A percentile compares a stretch with the other conserved stretches of the same genome.
These are phyloP conservation scores for Collybia sordida DNA, from an alignment of 768 basidiomycete genomes.

Conservation along the genomic window DNA sequence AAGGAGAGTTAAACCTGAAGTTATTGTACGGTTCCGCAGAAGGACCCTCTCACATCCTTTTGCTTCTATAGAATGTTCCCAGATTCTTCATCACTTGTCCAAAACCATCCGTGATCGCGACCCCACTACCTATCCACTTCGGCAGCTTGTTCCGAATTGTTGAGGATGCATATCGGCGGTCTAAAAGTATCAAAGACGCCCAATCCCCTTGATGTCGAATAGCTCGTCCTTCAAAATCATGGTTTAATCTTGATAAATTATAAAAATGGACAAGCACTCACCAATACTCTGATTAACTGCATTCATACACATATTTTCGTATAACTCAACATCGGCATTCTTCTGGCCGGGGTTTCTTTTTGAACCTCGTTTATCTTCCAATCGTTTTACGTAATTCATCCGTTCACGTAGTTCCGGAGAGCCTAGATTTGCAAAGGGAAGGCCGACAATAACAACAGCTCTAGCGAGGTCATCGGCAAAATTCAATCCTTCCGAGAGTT, in stretches of 20 bases:
- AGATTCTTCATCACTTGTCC: slow-evolving; percentile 70
- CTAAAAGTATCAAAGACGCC: slow-evolving; percentile 87
- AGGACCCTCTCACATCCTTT: slow-evolving; percentile 31
- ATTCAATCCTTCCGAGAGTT: slow-evolving; percentile 90
- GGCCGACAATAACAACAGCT: slow-evolving; percentile 82
- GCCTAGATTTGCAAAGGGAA: slow-evolving; percentile 92
- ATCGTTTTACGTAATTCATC: slow-evolving; percentile 79
- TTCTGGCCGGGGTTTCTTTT: slow-evolving; percentile 37
- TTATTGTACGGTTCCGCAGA: no score
- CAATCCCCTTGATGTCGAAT: slow-evolving; percentile 92
- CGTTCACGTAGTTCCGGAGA: slow-evolving; percentile 90
- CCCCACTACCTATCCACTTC: slow-evolving; percentile 76
- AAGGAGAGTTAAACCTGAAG: no score
- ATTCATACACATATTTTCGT: slow-evolving; percentile 90
- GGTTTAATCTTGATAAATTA: not conserved
- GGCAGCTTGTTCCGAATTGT: slow-evolving; percentile 83
- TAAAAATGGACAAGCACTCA: slow-evolving; percentile 31
- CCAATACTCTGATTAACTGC: slow-evolving; percentile 98
- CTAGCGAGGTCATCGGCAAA: slow-evolving; percentile 82
- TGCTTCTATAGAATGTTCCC: slow-evolving; percentile 66
- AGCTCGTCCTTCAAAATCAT: slow-evolving; percentile 66
- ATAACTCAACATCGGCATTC: slow-evolving; percentile 79
- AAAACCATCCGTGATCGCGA: slow-evolving; percentile 62
- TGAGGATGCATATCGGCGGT: slow-evolving; percentile 72
- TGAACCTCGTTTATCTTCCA: slow-evolving; percentile 44